Evolutionary conservation across 73 alveolate species (phyloP).

Genomic region (Tetrahymena borealis): DNA sequence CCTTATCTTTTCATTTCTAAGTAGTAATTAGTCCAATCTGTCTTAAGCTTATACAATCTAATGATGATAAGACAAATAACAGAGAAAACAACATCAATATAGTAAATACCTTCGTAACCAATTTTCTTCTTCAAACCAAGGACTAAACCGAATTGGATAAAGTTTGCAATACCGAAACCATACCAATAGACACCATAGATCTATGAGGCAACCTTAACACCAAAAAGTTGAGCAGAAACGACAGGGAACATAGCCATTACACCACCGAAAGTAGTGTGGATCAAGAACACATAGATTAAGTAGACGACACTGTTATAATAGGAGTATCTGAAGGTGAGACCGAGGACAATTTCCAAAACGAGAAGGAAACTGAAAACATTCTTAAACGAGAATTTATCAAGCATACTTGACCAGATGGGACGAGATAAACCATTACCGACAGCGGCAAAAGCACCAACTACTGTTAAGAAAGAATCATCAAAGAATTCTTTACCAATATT

Average conservation of each 20-base stretch:
- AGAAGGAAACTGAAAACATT: neutral
- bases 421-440: neutral
- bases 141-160: neutral
- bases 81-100: neutral
- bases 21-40: neutral
- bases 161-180: neutral
- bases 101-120: neutral
- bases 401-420: neutral
- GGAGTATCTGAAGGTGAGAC: neutral
- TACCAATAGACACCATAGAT: neutral
- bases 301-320: neutral
- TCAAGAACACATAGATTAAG: neutral
- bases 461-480: neutral
- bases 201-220: neutral
- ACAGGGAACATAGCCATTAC: conserved; percentile 1
- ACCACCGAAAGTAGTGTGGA: neutral
- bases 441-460: neutral
- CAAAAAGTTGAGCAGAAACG: neutral
- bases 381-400: neutral
- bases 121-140: neutral
- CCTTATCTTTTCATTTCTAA: neutral
- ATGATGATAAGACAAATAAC: neutral
- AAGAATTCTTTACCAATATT: neutral
- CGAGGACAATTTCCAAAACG: neutral
- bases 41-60: neutral